Evolutionary conservation across 352 stramenopile genomes (phyloP), one percentile per base, ranked within the genome.

Genomic region (Peronosclerospora sorghi): DNA sequence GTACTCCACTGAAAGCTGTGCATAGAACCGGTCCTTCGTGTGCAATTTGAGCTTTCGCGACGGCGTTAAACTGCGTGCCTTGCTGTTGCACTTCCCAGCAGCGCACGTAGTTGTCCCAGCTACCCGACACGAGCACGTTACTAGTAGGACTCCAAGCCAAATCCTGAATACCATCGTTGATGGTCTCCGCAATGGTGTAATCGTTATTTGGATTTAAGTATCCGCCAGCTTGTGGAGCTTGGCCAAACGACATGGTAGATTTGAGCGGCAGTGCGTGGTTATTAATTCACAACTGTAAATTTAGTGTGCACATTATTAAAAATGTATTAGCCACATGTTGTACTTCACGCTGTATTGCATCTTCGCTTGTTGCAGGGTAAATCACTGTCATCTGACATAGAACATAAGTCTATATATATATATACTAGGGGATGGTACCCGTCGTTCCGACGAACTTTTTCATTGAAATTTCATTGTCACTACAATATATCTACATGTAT

Each of bases 11-110:
- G 43, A 97, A 96, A 24, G 77, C 81, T 27, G 83, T 94, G 54
- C 88, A 90, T 1, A 98, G 72, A 19, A 96, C 91, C 0, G 92
- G 88, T 1, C 68, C 78, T n/a, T 94, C 77, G 64, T 95, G 78
- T 35, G 68, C 82, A 69, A 86, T 95, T 54, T 86, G 68, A 17
- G 81, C 81, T 59, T 88, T 83, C 32, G 75, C 67, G 24, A 79
- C 67, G 13, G 74, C 73, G 42, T 87, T 77, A 56, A 90, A 81
- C 56, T 84, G 66, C 23, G 55, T 65, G 27, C 62, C 65, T 51
- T 78, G 58, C 52, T 84, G 66, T 54, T 90, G 73, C 27, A 90
- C 73, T 48, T 90, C 74, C 78, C 78, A 90, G 58, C 75, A 90
- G 28, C 74, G 78, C 52, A 90, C 78, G 15, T 69, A 59, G 50